Percentiles rank a stretch among this genome's conserved stretches.
Conservation (phyloP, 2,329 filamentous ascomycete genomes). For the Ascochyta fabae region DNA sequence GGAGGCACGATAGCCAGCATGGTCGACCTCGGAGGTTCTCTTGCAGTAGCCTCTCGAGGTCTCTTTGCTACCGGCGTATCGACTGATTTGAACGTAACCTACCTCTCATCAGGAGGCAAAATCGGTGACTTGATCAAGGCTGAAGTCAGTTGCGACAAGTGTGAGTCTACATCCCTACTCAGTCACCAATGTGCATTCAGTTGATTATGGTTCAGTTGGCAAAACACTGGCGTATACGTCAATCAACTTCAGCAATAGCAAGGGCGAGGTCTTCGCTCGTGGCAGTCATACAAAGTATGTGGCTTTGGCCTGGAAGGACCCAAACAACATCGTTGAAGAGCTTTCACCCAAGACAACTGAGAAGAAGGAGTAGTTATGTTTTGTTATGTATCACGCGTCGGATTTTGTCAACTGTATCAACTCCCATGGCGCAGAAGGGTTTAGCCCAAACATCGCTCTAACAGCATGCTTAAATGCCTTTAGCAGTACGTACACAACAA, state of each 20-base stretch:
- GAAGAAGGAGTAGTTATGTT: constrained; percentile 28
- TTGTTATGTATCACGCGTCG: too few relatives aligned
- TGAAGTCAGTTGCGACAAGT: constrained; percentile 70
- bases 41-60: constrained; percentile 69
- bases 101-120: constrained; percentile 68
- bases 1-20: constrained; percentile 81
- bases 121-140: constrained; percentile 66
- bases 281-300: constrained; percentile 74
- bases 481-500: too few relatives aligned
- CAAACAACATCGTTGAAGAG: constrained; percentile 66
- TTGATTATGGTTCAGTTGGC: constrained; percentile 55
- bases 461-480: too few relatives aligned
- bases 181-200: background rate
- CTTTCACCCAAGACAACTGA: constrained; percentile 51
- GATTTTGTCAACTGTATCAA: too few relatives aligned
- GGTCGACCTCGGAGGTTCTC: constrained; percentile 70
- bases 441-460: too few relatives aligned
- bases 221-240: constrained; percentile 70
- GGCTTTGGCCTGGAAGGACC: constrained; percentile 66
- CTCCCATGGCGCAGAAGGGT: too few relatives aligned
- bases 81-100: constrained; percentile 71
- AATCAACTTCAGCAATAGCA: constrained; percentile 65
- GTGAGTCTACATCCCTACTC: constrained; percentile 44
- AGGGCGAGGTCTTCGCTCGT: constrained; percentile 66
- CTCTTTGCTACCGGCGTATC: constrained; percentile 71